Base-by-base conservation (phyloP, 768 basidiomycete genomes). In the Zangia roseola region DNA sequence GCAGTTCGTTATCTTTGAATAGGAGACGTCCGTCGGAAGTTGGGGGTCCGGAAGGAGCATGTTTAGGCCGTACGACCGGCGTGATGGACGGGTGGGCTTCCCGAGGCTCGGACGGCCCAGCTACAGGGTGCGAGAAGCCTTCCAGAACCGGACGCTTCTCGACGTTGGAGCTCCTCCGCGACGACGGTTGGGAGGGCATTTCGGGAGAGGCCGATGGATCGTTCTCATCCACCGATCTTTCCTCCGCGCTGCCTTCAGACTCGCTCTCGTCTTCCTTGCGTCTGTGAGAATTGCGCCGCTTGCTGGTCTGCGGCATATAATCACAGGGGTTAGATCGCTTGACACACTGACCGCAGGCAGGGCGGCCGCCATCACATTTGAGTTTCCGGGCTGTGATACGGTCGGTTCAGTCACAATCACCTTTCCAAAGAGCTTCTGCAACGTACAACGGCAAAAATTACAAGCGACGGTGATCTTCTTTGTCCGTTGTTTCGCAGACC, bases 391-490 rank as follows among this genome's bases (percentile, higher is more conserved):
- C 90, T 91, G 67, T 44, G 53, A 45, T 55, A 51, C 39, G 43
- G 56, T 54, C 52, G 45, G 33, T 60, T 60, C 45, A 60, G 56
- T 58, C 42, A 47, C 45, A 40, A 34, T 45, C 39, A 47, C 21
- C 49, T 52, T 44, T 23, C 35, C 33, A 19, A 59, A 53, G 53
- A 47, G 26, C 31, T 40, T 45, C 49, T 45, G 47, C 35, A 38
- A 78, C 88, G 71, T 67, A 91, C 90, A 91, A 53, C 90, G 85
- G 72, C 90, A 92, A 67, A 92, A 92, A 68, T 92, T 91, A 73
- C 90, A 92, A 33, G 90, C 90, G 38, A 91, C 88, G 19, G 86
- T 89, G 45, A 91, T 91, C 70, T 92, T 91, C 75, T 90, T 91
- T 45, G 84, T 80, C 49, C 87, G 78, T 56, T 80, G 80, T 56